Conservation (phyloP, 2,329 filamentous ascomycete genomes). For the Colletotrichum eremochloae region DNA sequence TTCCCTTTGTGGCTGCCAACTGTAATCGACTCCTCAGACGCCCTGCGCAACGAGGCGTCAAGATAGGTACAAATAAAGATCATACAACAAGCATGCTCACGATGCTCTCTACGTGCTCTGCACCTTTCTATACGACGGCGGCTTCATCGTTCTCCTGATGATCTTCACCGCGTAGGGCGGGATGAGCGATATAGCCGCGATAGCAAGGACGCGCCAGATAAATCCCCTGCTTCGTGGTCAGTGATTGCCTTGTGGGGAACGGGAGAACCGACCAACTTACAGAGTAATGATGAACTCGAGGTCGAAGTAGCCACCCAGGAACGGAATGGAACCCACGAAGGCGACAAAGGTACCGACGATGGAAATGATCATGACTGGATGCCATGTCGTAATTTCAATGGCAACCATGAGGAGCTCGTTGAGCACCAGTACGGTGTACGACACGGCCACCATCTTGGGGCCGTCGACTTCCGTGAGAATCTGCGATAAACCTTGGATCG, state of each 20-base stretch:
- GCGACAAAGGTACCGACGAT: conserved; percentile 85
- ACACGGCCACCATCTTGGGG: conserved; percentile 85
- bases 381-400: conserved; percentile 97
- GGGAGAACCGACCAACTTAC: conserved; percentile 58
- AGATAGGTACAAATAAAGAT: conserved; percentile 23
- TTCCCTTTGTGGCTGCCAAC: conserved; percentile 17
- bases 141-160: conserved; percentile 86
- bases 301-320: conserved; percentile 91
- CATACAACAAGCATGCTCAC: conserved; percentile 11
- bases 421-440: conserved; percentile 90
- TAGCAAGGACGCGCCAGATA: conserved; percentile 87
- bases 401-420: conserved; percentile 99
- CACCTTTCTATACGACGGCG: conserved; percentile 95
- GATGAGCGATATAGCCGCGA: conserved; percentile 83
- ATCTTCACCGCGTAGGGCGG: conserved; percentile 91
- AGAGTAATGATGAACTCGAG: conserved; percentile 80
- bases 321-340: conserved; percentile 88
- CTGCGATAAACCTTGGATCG: conserved; percentile 96
- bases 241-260: neutral
- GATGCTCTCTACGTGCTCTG: conserved; percentile 68
- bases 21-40: conserved; percentile 20
- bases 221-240: conserved; percentile 72
- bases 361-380: conserved; percentile 88
- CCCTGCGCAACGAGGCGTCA: conserved; percentile 6
- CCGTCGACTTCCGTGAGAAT: conserved; percentile 84